Base-by-base conservation (phyloP, 2,329 filamentous ascomycete species). In the Cordyceps pruinosa region DNA sequence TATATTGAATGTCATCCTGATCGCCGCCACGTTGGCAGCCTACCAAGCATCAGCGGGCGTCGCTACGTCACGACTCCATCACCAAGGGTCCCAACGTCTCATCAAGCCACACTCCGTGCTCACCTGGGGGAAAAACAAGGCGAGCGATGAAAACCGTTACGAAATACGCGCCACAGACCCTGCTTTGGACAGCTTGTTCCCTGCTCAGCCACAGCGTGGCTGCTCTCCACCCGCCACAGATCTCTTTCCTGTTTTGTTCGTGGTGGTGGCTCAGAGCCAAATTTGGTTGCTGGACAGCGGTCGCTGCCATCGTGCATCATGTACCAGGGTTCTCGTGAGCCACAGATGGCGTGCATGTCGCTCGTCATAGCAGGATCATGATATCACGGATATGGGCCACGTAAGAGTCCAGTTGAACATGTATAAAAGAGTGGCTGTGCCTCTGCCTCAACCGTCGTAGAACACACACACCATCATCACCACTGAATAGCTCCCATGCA, bases 21-120 rank as follows among this genome's bases (percentile, higher is more conserved):
- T 57, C 37, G n/a, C n/a, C n/a, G n/a, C n/a, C n/a, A n/a, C n/a
- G n/a, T n/a, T n/a, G 21, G 12, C 37, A 26, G 25, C 10, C 10
- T n/a, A 21, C 15, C n/a, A 35, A 15, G 41, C 32, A 37, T 28
- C 37, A 28, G 2, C 28, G 2, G 3, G 13, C 37, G 13, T 34
- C 32, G 10, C 34, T 39, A 56, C 53, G 53, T 56, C 53, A 56
- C 45, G 12, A n/a, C 45, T 37, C 25, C 52, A 47, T 55, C 52
- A 55, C 39, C 41, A 10, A 21, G 44, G 53, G 42, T 47, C 44
- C 44, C 30, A 42, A 17, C 26, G 25, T 37, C 17, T 46, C 8
- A 6, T 12, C 39, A 34, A 42, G 54, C 53, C 45, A 32, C 53
- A 32, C 13, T 37, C 12, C 34, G 10, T 37, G 3, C 30, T 34